A percentile compares a stretch with the other conserved stretches of the same genome.
These are phyloP conservation scores for Oehlia diaphana DNA, from an alignment of 192 early-diverging fungal species.

Conservation along the genomic window DNA sequence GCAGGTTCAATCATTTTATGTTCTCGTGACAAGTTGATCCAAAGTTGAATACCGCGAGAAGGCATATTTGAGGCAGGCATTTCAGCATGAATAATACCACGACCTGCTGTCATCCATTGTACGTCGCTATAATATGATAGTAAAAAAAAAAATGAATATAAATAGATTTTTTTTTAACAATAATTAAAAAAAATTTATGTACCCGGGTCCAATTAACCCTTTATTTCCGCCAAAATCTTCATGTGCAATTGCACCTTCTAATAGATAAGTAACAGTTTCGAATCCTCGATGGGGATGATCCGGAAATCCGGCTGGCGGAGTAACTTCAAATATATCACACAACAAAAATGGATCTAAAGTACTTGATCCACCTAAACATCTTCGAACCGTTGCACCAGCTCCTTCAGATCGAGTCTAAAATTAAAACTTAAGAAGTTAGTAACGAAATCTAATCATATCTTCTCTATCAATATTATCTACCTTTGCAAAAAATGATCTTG, in stretches of 20 bases:
- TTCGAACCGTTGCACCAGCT: slow-evolving; percentile 77
- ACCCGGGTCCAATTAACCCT: slow-evolving; percentile 65
- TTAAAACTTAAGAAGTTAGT: background rate
- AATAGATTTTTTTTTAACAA: background rate
- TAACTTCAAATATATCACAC: slow-evolving; percentile 67
- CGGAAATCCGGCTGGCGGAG: slow-evolving; percentile 53
- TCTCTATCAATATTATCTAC: background rate
- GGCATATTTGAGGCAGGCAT: slow-evolving; percentile 51
- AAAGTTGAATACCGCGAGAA: slow-evolving; percentile 66
- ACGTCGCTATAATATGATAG: slow-evolving; percentile 35
- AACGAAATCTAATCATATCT: background rate
- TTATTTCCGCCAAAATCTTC: slow-evolving; percentile 77
- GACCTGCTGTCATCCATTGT: slow-evolving; percentile 82
- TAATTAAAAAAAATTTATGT: slow-evolving; percentile 28
- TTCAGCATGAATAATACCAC: slow-evolving; percentile 75
- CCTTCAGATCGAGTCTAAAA: slow-evolving; percentile 64
- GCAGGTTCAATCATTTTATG: slow-evolving; percentile 70
- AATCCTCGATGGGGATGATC: slow-evolving; percentile 84
- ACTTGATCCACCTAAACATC: slow-evolving; percentile 65
- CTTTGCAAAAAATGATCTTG: slow-evolving; percentile 18
- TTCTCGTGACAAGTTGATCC: slow-evolving; percentile 75
- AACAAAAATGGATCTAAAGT: slow-evolving; percentile 90
- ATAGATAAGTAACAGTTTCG: slow-evolving; percentile 74
- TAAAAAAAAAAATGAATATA: no score
- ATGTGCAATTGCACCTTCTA: slow-evolving; percentile 62